Percentiles rank a stretch among this genome's conserved stretches.
Conservation (phyloP, 192 early-diverging fungal genomes). For the Coemansia sp. region DNA sequence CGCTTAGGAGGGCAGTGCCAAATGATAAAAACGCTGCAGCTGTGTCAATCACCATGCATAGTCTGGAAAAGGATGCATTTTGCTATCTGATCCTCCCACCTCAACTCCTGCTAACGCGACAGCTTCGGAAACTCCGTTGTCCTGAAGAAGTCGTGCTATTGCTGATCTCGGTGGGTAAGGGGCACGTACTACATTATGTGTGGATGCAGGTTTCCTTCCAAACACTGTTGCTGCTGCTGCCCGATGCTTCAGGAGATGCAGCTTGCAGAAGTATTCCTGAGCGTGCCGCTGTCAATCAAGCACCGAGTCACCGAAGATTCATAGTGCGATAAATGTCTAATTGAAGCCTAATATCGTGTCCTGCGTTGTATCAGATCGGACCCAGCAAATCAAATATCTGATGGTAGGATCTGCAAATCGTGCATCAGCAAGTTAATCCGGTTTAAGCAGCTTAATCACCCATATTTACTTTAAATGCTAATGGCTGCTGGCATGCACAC, state of each 20-base stretch:
- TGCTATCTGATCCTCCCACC: neutral
- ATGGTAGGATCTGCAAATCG: neutral
- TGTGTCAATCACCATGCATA: neutral
- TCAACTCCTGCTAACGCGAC: neutral
- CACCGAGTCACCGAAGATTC: too few relatives aligned
- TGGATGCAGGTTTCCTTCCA: neutral
- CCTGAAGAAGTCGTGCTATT: neutral
- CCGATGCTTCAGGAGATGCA: too few relatives aligned
- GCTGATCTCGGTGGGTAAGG: neutral
- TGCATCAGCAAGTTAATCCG: neutral
- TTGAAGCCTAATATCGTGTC: neutral
- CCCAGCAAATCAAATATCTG: neutral
- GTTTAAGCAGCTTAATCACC: neutral
- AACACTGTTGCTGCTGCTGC: neutral
- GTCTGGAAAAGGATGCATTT: neutral
- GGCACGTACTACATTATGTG: neutral
- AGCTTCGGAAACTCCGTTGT: slow-evolving; percentile 2
- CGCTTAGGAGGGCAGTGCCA: neutral
- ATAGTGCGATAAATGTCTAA: neutral
- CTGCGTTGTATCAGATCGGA: neutral
- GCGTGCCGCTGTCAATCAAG: too few relatives aligned
- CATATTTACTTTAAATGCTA: neutral
- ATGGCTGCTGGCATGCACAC: neutral
- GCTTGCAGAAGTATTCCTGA: too few relatives aligned
- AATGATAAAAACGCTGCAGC: neutral